Base-by-base conservation (phyloP, 2,329 filamentous ascomycete species). In the Ceratocystis destructans region DNA sequence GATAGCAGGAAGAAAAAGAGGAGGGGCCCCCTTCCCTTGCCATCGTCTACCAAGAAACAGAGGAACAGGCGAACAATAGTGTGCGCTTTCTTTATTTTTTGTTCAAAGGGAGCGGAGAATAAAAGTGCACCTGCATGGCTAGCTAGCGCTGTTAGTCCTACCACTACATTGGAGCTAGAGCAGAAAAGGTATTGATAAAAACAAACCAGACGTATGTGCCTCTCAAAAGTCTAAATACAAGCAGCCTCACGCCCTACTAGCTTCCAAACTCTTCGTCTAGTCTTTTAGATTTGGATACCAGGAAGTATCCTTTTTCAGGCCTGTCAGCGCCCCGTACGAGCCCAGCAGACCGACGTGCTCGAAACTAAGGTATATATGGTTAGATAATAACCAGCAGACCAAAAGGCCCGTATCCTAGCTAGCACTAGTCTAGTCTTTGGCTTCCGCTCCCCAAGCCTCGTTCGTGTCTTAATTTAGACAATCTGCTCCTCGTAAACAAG, bases 341-440 rank as follows among this genome's bases (percentile, higher is more conserved):
- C 37, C 12, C 28, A 28, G 28, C 28, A 28, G 28, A 28, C 28
- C 28, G 37, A 15, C 37, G 1, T 41, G 12, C 10, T 41, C 10
- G 37, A 41, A 41, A 41, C 37, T 15, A 15, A 41, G 10, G 37
- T 10, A 41, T 41, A 12, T 1, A 41, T 41, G 37, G 37, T 4
- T 10, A 15, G 37, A 15, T 41, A 15, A 12, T 41, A 41, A 41
- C 12, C 37, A 41, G 12, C 37, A 41, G 10, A 41, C 10, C 37
- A 41, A 50, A 50, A 50, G 17, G 15, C 17, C 5, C 37, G 12
- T 1, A 25, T 28, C 48, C 48, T 25, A 10, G 48, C 20, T 25
- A 25, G 48, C 48, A 15, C 37, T 41, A 12, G 37, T 41, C 37
- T 25, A 50, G 48, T 25, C 48, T 5, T 50, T 92, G 67, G 96